Evolutionary conservation across 768 basidiomycete genomes (phyloP).

Genomic region (Leccinum arenicola): DNA sequence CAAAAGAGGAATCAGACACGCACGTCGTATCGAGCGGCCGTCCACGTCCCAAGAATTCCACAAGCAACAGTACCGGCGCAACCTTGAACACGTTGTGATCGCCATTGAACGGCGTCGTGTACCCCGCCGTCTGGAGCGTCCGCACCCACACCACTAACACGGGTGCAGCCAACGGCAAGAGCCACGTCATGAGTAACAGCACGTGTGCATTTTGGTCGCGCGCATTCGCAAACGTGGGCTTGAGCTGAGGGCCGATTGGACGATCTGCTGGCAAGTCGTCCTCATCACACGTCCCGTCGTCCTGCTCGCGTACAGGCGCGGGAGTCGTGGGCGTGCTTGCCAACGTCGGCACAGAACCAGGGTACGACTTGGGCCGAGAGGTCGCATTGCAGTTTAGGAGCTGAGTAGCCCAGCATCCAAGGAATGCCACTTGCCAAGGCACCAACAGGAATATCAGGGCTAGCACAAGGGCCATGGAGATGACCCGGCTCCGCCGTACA

Average conservation of each 20-base stretch:
- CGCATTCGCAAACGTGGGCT: constrained; percentile 24
- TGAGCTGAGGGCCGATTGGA: not conserved
- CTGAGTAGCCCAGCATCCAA: constrained; percentile 81
- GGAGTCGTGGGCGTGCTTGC: constrained; percentile 22
- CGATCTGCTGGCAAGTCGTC: constrained; percentile 8
- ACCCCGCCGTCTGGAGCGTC: constrained; percentile 76
- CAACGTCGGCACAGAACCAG: constrained; percentile 27
- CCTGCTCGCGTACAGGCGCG: constrained; percentile 19
- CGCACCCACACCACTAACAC: constrained; percentile 88
- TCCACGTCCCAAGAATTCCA: constrained; percentile 58
- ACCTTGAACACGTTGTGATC: constrained; percentile 73
- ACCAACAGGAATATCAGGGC: constrained; percentile 68
- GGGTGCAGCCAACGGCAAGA: constrained; percentile 74
- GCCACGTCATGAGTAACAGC: constrained; percentile 74
- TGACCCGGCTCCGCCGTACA: constrained; percentile 45
- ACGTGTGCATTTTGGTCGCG: constrained; percentile 57
- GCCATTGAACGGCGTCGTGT: constrained; percentile 74
- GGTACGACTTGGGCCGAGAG: constrained; percentile 11
- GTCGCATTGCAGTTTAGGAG: constrained; percentile 56
- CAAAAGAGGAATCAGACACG: constrained; percentile 20
- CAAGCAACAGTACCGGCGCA: constrained; percentile 60
- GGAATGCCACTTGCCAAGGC: constrained; percentile 92
- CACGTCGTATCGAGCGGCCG: constrained; percentile 41
- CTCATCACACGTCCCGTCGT: constrained; percentile 4
- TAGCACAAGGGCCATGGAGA: constrained; percentile 61